Percentiles rank a stretch among this genome's conserved stretches.
phyloP scores from a whole-genome alignment of 164 flowering plant species.

The Santalum album region DNA sequence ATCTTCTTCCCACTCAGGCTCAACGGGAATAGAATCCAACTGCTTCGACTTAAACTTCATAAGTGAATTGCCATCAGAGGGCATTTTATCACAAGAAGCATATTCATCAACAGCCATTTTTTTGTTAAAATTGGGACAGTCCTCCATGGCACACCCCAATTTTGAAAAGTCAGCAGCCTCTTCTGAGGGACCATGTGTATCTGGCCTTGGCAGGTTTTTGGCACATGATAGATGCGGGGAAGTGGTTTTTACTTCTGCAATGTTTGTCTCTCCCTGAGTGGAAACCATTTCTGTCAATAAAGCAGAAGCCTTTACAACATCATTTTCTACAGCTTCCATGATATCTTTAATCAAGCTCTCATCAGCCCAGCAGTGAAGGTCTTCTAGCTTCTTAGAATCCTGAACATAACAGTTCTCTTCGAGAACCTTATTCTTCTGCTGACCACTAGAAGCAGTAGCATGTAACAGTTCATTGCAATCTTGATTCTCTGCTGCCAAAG shows the following conservation, averaged over 20 bases:
- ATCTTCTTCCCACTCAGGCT: constrained; percentile 90
- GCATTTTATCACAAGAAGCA: constrained; percentile 7
- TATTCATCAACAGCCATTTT: constrained; percentile 7
- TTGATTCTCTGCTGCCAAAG: constrained; percentile 11
- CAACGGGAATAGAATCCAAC: constrained; percentile 38
- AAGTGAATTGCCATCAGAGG: constrained; percentile 10
- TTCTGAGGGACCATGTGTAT: constrained; percentile 5
- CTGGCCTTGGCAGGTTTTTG: not conserved
- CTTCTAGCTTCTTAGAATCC: constrained; percentile 31
- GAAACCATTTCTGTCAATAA: constrained; percentile 49
- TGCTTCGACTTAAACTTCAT: constrained; percentile 13
- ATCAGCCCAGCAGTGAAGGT: constrained; percentile 62
- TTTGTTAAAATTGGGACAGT: constrained; percentile 7
- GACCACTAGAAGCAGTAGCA: constrained; percentile 12
- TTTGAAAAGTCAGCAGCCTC: constrained; percentile 5
- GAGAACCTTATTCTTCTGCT: constrained; percentile 1
- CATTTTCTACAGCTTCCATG: constrained; percentile 43
- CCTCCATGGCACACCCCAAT: too few relatives aligned
- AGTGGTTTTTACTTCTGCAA: constrained; percentile 1
- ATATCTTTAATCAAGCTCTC: constrained; percentile 60
- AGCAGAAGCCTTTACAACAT: constrained; percentile 41
- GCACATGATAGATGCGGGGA: not conserved
- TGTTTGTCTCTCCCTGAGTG: constrained; percentile 9
- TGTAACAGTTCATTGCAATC: constrained; percentile 5
- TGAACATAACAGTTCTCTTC: constrained; percentile 8